Percentiles rank a stretch among this genome's conserved stretches.
phyloP scores from a whole-genome alignment of 1,139 yeast species.

The Blastobotrys capitulatus region DNA sequence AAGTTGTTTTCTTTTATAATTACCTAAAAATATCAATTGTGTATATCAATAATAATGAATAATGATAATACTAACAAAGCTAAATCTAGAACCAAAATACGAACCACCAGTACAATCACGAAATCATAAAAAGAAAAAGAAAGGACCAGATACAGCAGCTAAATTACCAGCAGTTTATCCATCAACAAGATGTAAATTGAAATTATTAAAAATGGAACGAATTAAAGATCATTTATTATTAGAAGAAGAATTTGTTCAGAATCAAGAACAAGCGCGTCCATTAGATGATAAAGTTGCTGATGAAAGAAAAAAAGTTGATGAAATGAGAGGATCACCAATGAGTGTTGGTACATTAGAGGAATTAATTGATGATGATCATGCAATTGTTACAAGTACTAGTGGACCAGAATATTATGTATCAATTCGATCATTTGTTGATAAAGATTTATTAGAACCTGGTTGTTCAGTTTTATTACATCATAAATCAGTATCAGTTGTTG shows the following conservation, averaged over 20 bases:
- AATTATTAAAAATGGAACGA: conserved; percentile 86
- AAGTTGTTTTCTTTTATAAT: no score
- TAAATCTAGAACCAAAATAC: conserved; percentile 89
- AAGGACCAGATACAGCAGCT: conserved; percentile 85
- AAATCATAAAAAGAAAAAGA: conserved; percentile 71
- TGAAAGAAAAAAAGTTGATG: conserved; percentile 92
- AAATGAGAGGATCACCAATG: conserved; percentile 94
- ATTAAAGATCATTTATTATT: conserved; percentile 91
- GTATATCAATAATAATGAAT: background rate
- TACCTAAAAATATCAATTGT: background rate
- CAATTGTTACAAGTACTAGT: conserved; percentile 91
- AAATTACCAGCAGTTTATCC: conserved; percentile 89
- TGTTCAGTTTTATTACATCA: conserved; percentile 94
- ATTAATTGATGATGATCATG: conserved; percentile 97
- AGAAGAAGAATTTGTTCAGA: conserved; percentile 94
- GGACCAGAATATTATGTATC: conserved; percentile 98
- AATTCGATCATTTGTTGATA: conserved; percentile 95
- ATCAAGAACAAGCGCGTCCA: conserved; percentile 92
- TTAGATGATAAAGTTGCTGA: conserved; percentile 96
- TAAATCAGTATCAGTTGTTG: conserved; percentile 90
- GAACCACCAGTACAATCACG: conserved; percentile 98
- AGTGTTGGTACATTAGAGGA: conserved; percentile 96
- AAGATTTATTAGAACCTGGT: conserved; percentile 95
- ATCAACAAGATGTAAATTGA: conserved; percentile 87
- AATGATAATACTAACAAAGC: background rate